Evolutionary conservation across 495 filamentous ascomycete genomes (phyloP).

Genomic region (Aspergillus avenaceus): DNA sequence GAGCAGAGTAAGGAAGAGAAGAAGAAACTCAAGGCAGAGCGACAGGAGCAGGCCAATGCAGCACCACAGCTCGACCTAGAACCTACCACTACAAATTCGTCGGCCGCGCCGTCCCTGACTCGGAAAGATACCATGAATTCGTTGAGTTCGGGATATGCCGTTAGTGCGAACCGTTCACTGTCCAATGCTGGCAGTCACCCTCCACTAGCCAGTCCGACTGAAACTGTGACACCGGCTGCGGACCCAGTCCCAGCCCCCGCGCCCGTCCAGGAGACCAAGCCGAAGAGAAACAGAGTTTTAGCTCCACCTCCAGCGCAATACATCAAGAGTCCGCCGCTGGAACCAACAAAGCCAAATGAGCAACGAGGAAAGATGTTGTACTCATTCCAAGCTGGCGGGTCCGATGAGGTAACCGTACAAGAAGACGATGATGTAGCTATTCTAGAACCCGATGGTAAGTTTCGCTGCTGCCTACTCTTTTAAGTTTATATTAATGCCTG

Average conservation of each 20-base stretch:
- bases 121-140: conserved; percentile 92
- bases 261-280: conserved; percentile 32
- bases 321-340: conserved; percentile 55
- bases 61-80: conserved; percentile 36
- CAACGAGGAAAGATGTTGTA: conserved; percentile 87
- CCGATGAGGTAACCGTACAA: conserved; percentile 74
- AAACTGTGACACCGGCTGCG: conserved; percentile 26
- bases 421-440: conserved; percentile 74
- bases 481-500: neutral
- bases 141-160: conserved; percentile 81
- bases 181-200: conserved; percentile 44
- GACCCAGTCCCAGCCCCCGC: conserved; percentile 28
- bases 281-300: conserved; percentile 65
- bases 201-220: conserved; percentile 4
- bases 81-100: conserved; percentile 28
- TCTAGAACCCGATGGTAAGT: conserved; percentile 84
- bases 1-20: conserved; percentile 90
- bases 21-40: conserved; percentile 82
- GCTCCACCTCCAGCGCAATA: conserved; percentile 86
- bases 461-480: neutral
- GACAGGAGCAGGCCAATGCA: conserved; percentile 73
- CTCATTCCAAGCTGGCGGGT: conserved; percentile 68
- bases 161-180: conserved; percentile 71
- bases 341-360: conserved; percentile 42
- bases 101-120: conserved; percentile 52